Evolutionary conservation across 345 rosid genomes (phyloP).

Genomic region (Eucalyptus albens): DNA sequence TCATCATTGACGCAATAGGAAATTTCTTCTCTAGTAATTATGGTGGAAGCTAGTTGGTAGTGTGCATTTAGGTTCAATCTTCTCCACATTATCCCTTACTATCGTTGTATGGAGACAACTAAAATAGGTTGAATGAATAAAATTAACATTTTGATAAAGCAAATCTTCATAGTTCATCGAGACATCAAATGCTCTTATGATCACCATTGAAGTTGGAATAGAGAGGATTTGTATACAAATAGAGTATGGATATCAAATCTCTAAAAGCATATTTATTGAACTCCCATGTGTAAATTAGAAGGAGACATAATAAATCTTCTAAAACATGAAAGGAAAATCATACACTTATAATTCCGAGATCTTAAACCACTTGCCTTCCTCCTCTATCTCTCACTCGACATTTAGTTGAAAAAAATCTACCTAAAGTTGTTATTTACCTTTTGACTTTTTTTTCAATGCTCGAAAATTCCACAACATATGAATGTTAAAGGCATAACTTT

Average conservation of each 20-base stretch:
- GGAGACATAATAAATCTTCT: fast-evolving
- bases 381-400: fast-evolving
- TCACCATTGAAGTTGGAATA: background rate
- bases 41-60: fast-evolving
- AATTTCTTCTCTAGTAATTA: background rate
- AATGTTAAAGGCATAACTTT: background rate
- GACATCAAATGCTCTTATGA: background rate
- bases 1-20: fast-evolving
- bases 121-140: background rate
- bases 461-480: background rate
- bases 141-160: background rate
- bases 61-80: fast-evolving
- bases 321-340: background rate
- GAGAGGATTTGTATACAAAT: fast-evolving
- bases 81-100: fast-evolving
- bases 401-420: fast-evolving
- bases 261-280: background rate
- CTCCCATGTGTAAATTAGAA: fast-evolving
- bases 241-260: fast-evolving
- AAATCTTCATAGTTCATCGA: fast-evolving
- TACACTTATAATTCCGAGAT: background rate
- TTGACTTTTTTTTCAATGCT: background rate
- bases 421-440: background rate
- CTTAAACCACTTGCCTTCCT: background rate
- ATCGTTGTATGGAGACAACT: fast-evolving